Evolutionary conservation across 139 green algal genomes (phyloP), one percentile per base, ranked within the genome.

Genomic region (Raphidocelis subcapitata): DNA sequence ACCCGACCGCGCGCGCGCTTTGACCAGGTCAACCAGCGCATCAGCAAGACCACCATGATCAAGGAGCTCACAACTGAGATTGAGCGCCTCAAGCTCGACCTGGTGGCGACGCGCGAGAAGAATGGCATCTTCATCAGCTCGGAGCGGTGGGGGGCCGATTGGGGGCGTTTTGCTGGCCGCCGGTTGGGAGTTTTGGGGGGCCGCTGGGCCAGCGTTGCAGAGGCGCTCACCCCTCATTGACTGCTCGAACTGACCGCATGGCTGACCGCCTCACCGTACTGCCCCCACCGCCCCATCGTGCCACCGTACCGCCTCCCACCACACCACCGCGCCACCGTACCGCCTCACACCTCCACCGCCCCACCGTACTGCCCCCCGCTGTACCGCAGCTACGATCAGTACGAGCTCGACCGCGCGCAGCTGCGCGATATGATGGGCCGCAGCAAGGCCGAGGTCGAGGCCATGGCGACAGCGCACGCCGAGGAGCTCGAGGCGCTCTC

Each of bases 51-150:
- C 12, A 91, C 88, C n/a, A 91, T 96, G 76, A 94, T 99, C 73
- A 97, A 97, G 87, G 94, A 98, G 75, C 84, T 99, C 68, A 90
- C 86, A 23, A 73, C 61, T 10, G 95, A 99, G 82, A 98, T 99
- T 65, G 93, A 98, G 74, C 82, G 85, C 62, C 84, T 99, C n/a
- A 97, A 97, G 81, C 62, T 85, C 62, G 84, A 96, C 65, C 78
- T 96, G 60, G 55, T 84, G 0, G 85, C 86, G 1, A 90, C 88
- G 12, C 85, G 95, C 5, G 94, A 98, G 87, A 98, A 97, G 86
- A 97, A 97, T 66, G 92, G 93, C 62, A 86, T 97, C 2, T 97
- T 90, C 77, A 52, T 97, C 15, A 75, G 87, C 10, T n/a, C 59
- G n/a, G 87, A 92, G 35, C 69, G 82, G 33, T 89, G 74, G 21